Evolutionary conservation across 2,329 filamentous ascomycete genomes (phyloP).

Genomic region (Coleophoma cylindrospora): DNA sequence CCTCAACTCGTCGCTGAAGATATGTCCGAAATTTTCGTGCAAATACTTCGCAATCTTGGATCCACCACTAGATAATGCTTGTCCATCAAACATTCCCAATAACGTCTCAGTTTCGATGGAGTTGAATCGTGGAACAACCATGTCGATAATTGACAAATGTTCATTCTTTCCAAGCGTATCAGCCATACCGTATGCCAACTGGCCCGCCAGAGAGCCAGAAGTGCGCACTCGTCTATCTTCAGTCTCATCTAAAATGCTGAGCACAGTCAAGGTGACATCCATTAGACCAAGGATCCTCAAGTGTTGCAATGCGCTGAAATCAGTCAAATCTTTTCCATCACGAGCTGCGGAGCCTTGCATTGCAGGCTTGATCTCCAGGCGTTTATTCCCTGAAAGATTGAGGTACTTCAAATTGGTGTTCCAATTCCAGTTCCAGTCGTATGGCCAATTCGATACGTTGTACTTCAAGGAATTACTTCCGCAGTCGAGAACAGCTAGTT

Average conservation of each 20-base stretch:
- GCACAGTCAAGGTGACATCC: conserved; percentile 94
- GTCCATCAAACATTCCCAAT: conserved; percentile 93
- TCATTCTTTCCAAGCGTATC: conserved; percentile 91
- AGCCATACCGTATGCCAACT: conserved; percentile 94
- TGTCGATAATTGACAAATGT: conserved; percentile 90
- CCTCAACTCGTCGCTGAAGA: conserved; percentile 79
- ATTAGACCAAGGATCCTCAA: conserved; percentile 88
- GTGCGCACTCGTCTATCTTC: conserved; percentile 93
- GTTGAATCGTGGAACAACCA: conserved; percentile 89
- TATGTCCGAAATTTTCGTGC: conserved; percentile 89
- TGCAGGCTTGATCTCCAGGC: conserved; percentile 81
- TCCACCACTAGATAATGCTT: conserved; percentile 80
- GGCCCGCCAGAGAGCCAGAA: conserved; percentile 89
- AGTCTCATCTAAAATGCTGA: conserved; percentile 89
- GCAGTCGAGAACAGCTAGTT: conserved; percentile 86
- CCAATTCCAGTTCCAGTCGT: conserved; percentile 99
- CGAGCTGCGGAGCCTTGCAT: conserved; percentile 65
- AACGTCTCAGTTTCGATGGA: conserved; percentile 86
- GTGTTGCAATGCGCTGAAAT: conserved; percentile 81
- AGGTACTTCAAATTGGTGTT: conserved; percentile 93
- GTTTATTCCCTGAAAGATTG: conserved; percentile 94
- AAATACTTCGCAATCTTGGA: conserved; percentile 96
- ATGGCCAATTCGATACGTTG: conserved; percentile 98
- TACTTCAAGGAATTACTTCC: conserved; percentile 95
- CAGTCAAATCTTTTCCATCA: conserved; percentile 70